A percentile compares a stretch with the other conserved stretches of the same genome.
Conservation (phyloP, 2,329 filamentous ascomycete species). For the Bipolaris bicolor region DNA sequence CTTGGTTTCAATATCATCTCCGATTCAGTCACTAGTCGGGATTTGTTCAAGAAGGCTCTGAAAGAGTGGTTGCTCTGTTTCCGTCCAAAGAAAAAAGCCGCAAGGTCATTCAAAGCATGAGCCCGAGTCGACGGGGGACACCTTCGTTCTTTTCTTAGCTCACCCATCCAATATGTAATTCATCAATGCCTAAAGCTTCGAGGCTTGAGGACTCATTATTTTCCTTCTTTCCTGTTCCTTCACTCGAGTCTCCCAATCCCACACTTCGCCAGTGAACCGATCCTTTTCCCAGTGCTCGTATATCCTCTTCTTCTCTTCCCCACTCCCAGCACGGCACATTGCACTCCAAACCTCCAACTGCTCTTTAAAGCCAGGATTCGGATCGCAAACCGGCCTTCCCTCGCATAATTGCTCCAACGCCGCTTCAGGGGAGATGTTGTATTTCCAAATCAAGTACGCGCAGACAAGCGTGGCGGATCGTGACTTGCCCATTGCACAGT, state of each 20-base stretch:
- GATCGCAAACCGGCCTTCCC: conserved; percentile 44
- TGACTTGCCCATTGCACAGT: conserved; percentile 47
- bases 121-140: not conserved
- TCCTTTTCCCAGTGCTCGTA: conserved; percentile 44
- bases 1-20: conserved; percentile 46
- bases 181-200: not conserved
- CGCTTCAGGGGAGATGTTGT: conserved; percentile 19
- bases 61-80: conserved; percentile 56
- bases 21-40: conserved; percentile 43
- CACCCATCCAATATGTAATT: not conserved
- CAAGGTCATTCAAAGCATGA: conserved; percentile 13
- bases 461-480: conserved; percentile 41
- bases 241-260: conserved; percentile 45
- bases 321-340: conserved; percentile 33
- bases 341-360: conserved; percentile 37
- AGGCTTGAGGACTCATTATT: not conserved
- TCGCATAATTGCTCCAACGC: conserved; percentile 40
- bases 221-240: not conserved
- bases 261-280: conserved; percentile 44
- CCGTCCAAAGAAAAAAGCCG: conserved; percentile 23
- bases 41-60: conserved; percentile 52
- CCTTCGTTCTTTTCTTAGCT: not conserved
- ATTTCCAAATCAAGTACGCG: conserved; percentile 44
- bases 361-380: conserved; percentile 45
- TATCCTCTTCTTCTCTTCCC: conserved; percentile 27